Base-by-base conservation (phyloP, 1,284 basidiomycete genomes). In the Lignosus rhinocerotis region DNA sequence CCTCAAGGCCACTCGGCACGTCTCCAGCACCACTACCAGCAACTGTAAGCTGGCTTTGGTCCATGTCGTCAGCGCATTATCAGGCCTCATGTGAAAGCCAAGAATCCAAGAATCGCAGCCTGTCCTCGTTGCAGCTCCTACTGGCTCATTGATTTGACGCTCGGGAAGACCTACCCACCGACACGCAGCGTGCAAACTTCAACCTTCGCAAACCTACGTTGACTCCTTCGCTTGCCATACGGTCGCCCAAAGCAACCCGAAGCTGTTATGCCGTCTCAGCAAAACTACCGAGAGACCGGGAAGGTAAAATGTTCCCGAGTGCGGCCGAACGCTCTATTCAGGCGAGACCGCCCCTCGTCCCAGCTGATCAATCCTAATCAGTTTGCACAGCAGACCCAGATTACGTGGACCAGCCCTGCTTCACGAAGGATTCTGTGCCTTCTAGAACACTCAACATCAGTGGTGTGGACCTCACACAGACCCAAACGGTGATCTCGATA, bases 391-490 rank as follows among this genome's bases (percentile, higher is more conserved):
- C 52, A 21, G 52, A 31, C 50, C 16, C 30, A 17, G 9, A 25
- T 4, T 21, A 34, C 45, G 38, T 31, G 10, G 25, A 25, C 9
- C 16, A 12, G 21, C 11, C n/a, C 45, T 33, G 57, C 61, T 60
- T 53, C 56, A 61, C 57, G 58, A 55, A 61, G 53, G 16, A 39
- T 58, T 61, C 61, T 59, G 14, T 16, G 44, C 51, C 53, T 66
- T 66, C 64, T 56, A 61, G 61, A 63, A 58, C 33, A 32, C 48
- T 21, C 55, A 51, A 48, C 56, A 52, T 57, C 53, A 56, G 56
- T 51, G 53, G 51, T 61, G 56, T 56, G 47, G 53, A 38, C 36
- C 53, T 48, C 33, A 45, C 21, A 58, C 47, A 44, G 42, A 62
- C 50, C 53, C 55, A 56, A 57, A 52, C 52, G 48, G 51, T 57